Base-by-base conservation (phyloP, 129 eudicot genomes). In the Cynara cardunculus region DNA sequence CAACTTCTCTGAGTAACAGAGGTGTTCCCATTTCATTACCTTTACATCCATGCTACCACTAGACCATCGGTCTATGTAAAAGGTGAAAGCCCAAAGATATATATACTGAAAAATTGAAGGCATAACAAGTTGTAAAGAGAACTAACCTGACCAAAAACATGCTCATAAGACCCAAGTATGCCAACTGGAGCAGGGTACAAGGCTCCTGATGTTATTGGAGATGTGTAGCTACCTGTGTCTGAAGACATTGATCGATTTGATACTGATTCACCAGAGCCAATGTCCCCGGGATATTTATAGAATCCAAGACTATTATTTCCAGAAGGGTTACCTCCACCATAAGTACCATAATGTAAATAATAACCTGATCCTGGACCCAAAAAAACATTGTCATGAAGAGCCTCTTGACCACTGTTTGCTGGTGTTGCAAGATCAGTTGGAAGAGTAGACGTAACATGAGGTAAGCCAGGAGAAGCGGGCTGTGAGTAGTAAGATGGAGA, bases 151-250 rank as follows among this genome's bases (percentile, higher is more conserved):
- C 89, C 85, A 76, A 88, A 75, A 76, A 84, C 76, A 35, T 71
- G 82, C 25, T 85, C 87, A 62, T 85, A 85, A 7, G 87, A 77
- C 49, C 87, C 87, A 25, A 88, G 82, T 49, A 89, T 68, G 34
- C 94, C 97, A 79, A 86, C 73, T 70, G 96, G 90, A 68, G 89
- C 93, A 39, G 91, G 91, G 80, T 95, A 95, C 59, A 85, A 86
- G 73, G 84, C 83, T 77, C 89, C 92, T 56, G 96, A 88, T 71
- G 91, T 76, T 77, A 90, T 70, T 21, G 92, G 84, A 83, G 91
- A 82, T 76, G 80, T 75, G 80, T 84, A 89, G 74, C 88, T 85
- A 41, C 94, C 87, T 5, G 88, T 21, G 53, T 92, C 99, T 2
- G 94, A 73, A 56, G 90, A 69, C 85, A 77, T 87, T 12, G 96